These are phyloP conservation scores for Metschnikowia chrysomelidarum DNA, from an alignment of 805 yeast species.

Conservation along the genomic window DNA sequence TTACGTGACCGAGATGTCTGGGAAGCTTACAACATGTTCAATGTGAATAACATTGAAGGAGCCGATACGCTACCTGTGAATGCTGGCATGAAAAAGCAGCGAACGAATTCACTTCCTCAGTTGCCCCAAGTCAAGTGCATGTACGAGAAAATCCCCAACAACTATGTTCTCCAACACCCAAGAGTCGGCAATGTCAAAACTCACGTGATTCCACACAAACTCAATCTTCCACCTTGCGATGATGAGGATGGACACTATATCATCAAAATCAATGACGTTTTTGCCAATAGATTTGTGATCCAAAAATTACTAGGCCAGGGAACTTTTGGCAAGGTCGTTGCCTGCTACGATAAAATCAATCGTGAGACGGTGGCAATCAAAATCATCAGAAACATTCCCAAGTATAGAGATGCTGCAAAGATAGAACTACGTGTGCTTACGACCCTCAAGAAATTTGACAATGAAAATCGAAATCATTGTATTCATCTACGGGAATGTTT, in stretches of 20 bases:
- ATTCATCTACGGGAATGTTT: slow-evolving; percentile 85
- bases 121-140: slow-evolving; percentile 44
- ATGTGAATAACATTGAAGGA: slow-evolving; percentile 30
- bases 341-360: slow-evolving; percentile 67
- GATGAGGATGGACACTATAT: slow-evolving; percentile 77
- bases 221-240: slow-evolving; percentile 43
- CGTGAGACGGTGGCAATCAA: slow-evolving; percentile 79
- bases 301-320: slow-evolving; percentile 81
- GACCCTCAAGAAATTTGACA: slow-evolving; percentile 70
- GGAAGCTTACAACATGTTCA: slow-evolving; percentile 44
- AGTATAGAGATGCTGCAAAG: slow-evolving; percentile 93
- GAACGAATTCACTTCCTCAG: slow-evolving; percentile 45
- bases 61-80: slow-evolving; percentile 4
- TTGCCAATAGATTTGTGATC: slow-evolving; percentile 76
- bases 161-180: slow-evolving; percentile 34
- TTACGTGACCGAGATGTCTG: slow-evolving; percentile 37
- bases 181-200: slow-evolving; percentile 42
- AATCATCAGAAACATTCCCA: slow-evolving; percentile 86
- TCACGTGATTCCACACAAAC: slow-evolving; percentile 37
- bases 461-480: slow-evolving; percentile 66
- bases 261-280: slow-evolving; percentile 53
- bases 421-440: slow-evolving; percentile 84
- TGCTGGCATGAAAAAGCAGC: slow-evolving; percentile 30
- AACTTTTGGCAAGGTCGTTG: slow-evolving; percentile 86
- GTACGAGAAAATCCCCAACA: slow-evolving; percentile 38